Evolutionary conservation across 2,329 filamentous ascomycete genomes (phyloP).

Genomic region (Aspergillus sp.): DNA sequence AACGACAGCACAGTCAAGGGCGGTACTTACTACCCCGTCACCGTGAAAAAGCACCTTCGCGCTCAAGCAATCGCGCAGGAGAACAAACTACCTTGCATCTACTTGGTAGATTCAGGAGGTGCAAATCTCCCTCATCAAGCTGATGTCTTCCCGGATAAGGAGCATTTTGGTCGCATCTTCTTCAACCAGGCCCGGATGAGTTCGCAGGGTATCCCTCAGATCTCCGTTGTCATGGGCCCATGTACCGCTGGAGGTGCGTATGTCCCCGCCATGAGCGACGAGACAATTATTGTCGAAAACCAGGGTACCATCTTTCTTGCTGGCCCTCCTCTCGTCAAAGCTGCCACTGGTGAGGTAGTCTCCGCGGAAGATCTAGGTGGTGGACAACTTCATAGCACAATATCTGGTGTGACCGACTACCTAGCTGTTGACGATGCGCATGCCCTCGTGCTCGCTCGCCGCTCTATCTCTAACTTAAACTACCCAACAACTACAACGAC

Average conservation of each 20-base stretch:
- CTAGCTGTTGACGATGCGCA: slow-evolving; percentile 93
- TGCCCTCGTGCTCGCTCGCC: slow-evolving; percentile 78
- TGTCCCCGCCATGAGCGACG: slow-evolving; percentile 95
- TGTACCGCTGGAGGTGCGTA: slow-evolving; percentile 96
- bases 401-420: slow-evolving; percentile 93
- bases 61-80: slow-evolving; percentile 89
- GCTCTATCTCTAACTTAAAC: slow-evolving; percentile 86
- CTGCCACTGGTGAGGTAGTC: slow-evolving; percentile 90
- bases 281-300: slow-evolving; percentile 92
- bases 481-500: slow-evolving; percentile 61
- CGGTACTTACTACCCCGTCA: slow-evolving; percentile 95
- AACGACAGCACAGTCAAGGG: slow-evolving; percentile 98
- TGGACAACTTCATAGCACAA: slow-evolving; percentile 82
- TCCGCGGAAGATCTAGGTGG: slow-evolving; percentile 88
- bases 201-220: slow-evolving; percentile 81
- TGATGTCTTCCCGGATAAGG: slow-evolving; percentile 90
- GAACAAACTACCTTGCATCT: slow-evolving; percentile 82
- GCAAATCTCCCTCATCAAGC: slow-evolving; percentile 94
- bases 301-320: slow-evolving; percentile 98
- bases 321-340: slow-evolving; percentile 90
- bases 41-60: slow-evolving; percentile 93
- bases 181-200: slow-evolving; percentile 98
- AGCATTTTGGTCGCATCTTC: slow-evolving; percentile 97
- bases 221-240: slow-evolving; percentile 94
- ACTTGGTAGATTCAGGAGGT: slow-evolving; percentile 92